phyloP scores from a whole-genome alignment of 768 basidiomycete genomes.

The Favolaschia claudopus region DNA sequence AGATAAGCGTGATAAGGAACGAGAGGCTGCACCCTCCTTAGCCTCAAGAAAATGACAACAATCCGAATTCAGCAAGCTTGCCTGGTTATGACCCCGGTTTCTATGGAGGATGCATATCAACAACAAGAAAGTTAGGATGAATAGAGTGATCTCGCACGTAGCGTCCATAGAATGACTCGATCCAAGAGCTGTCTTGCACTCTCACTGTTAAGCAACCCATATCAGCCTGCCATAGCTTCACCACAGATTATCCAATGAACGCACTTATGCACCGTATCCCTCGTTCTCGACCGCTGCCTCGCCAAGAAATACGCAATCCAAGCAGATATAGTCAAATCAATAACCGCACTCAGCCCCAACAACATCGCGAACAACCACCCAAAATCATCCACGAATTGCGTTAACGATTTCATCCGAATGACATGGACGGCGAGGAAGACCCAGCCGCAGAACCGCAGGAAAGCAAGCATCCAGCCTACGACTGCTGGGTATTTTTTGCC shows the following conservation, averaged over 20 bases:
- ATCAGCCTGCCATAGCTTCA: not conserved
- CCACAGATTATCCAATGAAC: not conserved
- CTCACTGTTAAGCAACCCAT: slow-evolving; percentile 4
- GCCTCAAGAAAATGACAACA: not conserved
- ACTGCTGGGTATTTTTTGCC: slow-evolving; percentile 19
- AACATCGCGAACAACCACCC: slow-evolving; percentile 25
- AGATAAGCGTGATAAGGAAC: slow-evolving; percentile 20
- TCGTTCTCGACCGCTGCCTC: slow-evolving; percentile 10
- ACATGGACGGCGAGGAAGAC: slow-evolving; percentile 22
- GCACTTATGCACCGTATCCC: slow-evolving; percentile 15
- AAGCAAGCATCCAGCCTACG: slow-evolving; percentile 21
- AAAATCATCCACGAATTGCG: slow-evolving; percentile 13
- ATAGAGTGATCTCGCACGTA: too few species aligned
- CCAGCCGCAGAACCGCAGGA: slow-evolving; percentile 23
- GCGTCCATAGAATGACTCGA: slow-evolving; percentile 26
- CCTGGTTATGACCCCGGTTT: slow-evolving; percentile 30
- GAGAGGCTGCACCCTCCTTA: slow-evolving; percentile 12
- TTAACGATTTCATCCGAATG: slow-evolving; percentile 10
- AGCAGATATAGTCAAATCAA: slow-evolving; percentile 23
- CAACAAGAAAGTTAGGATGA: too few species aligned
- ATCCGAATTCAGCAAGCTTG: not conserved
- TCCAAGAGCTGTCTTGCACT: slow-evolving; percentile 24
- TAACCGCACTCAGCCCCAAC: slow-evolving; percentile 16
- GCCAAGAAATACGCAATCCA: slow-evolving; percentile 29
- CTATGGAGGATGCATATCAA: not conserved